Evolutionary conservation across 345 rosid genomes (phyloP).

Genomic region (Anacardium occidentale): DNA sequence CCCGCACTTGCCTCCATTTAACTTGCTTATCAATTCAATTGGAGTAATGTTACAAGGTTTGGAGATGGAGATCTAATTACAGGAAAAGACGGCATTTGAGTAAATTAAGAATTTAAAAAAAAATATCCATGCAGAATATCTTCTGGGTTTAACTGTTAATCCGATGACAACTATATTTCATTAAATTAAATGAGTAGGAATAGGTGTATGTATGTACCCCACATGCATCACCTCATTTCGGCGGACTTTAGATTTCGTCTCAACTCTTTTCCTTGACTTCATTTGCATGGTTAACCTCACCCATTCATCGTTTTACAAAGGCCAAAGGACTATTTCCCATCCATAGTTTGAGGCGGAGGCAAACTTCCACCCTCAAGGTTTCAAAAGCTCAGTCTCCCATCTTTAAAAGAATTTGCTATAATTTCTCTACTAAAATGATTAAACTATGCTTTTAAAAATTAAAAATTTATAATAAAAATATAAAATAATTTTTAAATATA

Average conservation of each 20-base stretch:
- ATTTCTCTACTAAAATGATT: too few relatives aligned
- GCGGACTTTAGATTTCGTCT: not conserved
- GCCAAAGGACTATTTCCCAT: too few relatives aligned
- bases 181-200: not conserved
- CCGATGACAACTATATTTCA: not conserved
- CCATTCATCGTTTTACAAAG: not conserved
- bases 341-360: too few relatives aligned
- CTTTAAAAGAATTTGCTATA: too few relatives aligned
- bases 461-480: too few relatives aligned
- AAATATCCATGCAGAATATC: not conserved
- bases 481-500: too few relatives aligned
- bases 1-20: slow-evolving; percentile 42
- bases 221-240: not conserved
- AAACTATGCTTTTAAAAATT: too few relatives aligned
- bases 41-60: not conserved
- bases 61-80: not conserved
- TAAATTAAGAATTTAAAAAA: not conserved
- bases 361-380: too few relatives aligned
- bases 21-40: too few relatives aligned
- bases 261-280: not conserved
- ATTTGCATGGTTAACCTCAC: not conserved
- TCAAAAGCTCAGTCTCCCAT: too few relatives aligned
- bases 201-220: not conserved
- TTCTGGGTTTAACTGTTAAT: not conserved
- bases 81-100: not conserved